Conservation (phyloP, 2,329 filamentous ascomycete genomes). For the Exophiala bonariae region DNA sequence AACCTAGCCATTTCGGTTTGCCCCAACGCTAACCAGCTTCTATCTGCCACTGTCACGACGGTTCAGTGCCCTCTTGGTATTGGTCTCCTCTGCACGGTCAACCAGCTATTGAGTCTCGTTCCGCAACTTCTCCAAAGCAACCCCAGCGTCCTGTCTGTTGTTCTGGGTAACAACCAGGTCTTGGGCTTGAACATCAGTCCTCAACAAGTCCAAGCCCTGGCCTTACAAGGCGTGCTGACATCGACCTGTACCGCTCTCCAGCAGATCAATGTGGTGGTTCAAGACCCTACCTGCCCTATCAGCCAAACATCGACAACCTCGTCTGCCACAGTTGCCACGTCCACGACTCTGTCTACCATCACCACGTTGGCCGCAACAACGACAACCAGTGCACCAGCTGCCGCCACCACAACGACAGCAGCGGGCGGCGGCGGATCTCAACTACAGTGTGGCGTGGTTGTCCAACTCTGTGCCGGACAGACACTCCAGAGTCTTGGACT, state of each 20-base stretch:
- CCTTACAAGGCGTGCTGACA: background rate
- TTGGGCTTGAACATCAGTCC: constrained; percentile 5
- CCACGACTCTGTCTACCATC: background rate
- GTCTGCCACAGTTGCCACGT: background rate
- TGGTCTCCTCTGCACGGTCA: constrained; percentile 6
- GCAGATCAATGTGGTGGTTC: constrained; percentile 6
- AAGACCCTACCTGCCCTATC: constrained; percentile 11
- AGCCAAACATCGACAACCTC: background rate
- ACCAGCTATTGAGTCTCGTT: background rate
- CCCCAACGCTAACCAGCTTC: background rate
- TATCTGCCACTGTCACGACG: background rate
- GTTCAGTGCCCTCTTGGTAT: constrained; percentile 1
- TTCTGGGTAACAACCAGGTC: constrained; percentile 6
- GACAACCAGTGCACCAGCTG: background rate
- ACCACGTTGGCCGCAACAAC: background rate
- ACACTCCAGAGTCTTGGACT: constrained; percentile 6
- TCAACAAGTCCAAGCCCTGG: constrained; percentile 2
- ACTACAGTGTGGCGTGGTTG: constrained; percentile 7
- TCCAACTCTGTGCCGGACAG: constrained; percentile 10
- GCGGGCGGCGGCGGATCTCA: background rate
- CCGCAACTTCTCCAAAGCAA: constrained; percentile 4
- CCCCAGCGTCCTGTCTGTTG: constrained; percentile 4
- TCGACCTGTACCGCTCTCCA: background rate
- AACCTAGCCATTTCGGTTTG: constrained; percentile 1
- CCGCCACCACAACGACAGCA: background rate